These are phyloP conservation scores for Pythium brassicae DNA, from an alignment of 352 stramenopile species.

Conservation along the genomic window DNA sequence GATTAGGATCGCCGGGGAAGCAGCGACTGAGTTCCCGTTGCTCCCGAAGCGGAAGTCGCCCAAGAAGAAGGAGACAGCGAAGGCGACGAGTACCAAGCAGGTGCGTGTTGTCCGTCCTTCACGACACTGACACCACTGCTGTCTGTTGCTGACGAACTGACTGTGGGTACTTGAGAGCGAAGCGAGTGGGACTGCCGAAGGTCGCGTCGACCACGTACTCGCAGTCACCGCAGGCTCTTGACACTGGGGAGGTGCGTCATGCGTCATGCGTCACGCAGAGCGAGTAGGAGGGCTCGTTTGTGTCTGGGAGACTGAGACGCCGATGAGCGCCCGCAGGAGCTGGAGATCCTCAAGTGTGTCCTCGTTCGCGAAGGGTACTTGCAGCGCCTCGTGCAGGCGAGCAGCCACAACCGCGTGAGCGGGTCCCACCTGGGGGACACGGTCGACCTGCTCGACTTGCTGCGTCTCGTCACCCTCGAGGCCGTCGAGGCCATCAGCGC, in stretches of 20 bases:
- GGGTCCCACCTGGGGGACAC: constrained; percentile 61
- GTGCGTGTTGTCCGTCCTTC: not conserved
- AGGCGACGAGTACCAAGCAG: constrained; percentile 2
- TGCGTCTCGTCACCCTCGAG: constrained; percentile 85
- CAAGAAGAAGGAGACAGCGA: constrained; percentile 11
- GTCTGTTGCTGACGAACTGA: not conserved
- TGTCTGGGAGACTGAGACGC: not conserved
- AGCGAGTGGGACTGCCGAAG: constrained; percentile 29
- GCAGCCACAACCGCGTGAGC: constrained; percentile 30
- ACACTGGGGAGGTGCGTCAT: constrained; percentile 42
- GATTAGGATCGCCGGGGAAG: not conserved
- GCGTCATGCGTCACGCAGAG: no score
- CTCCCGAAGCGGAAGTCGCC: constrained; percentile 8
- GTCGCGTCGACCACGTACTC: constrained; percentile 32
- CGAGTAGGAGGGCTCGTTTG: no score
- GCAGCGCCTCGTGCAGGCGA: constrained; percentile 56
- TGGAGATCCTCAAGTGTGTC: constrained; percentile 88
- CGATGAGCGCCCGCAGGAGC: constrained; percentile 35
- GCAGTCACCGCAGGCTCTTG: constrained; percentile 25
- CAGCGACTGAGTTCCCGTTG: constrained; percentile 4
- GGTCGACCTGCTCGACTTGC: constrained; percentile 82
- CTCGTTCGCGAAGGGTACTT: constrained; percentile 88
- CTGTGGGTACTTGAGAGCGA: not conserved
- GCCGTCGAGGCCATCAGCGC: constrained; percentile 75
- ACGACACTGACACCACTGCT: no score